Percentiles rank a stretch among this genome's conserved stretches.
Evolutionary conservation across 2,329 filamentous ascomycete species (phyloP).

Genomic region (Graphiopsis chlorocephala): DNA sequence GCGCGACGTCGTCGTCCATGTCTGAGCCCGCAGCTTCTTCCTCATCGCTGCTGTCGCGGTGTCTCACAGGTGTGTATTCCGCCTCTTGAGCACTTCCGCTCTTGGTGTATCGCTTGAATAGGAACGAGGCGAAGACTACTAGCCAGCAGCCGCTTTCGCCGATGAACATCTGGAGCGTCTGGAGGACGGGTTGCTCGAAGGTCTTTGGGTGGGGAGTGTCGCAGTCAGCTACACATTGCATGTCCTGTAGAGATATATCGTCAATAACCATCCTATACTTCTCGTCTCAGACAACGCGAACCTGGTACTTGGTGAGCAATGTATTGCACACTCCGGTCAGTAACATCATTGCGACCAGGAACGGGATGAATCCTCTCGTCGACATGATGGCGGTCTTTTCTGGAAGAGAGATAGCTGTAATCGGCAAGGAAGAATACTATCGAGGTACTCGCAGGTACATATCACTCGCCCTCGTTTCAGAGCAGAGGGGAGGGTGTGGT

Average conservation of each 20-base stretch:
- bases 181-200: conserved; percentile 94
- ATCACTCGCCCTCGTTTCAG: conserved; percentile 2
- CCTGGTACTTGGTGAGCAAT: conserved; percentile 93
- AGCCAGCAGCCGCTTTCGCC: conserved; percentile 97
- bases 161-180: conserved; percentile 96
- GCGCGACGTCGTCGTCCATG: conserved; percentile 36
- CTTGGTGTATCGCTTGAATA: conserved; percentile 54
- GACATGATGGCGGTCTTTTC: conserved; percentile 51
- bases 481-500: not conserved
- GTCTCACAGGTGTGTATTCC: conserved; percentile 30
- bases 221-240: conserved; percentile 94
- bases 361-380: conserved; percentile 68
- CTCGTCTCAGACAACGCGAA: conserved; percentile 39
- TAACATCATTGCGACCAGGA: conserved; percentile 94
- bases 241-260: conserved; percentile 60
- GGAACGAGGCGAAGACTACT: conserved; percentile 68
- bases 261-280: not conserved
- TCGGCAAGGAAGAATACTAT: not conserved
- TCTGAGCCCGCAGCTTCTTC: conserved; percentile 28
- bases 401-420: not conserved
- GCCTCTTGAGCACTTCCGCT: conserved; percentile 24
- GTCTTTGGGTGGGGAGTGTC: conserved; percentile 64
- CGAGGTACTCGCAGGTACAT: not conserved
- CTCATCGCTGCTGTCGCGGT: conserved; percentile 33
- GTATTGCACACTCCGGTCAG: conserved; percentile 96